Evolutionary conservation across 129 eudicot species (phyloP).

Genomic region (Flaveria trinervia): DNA sequence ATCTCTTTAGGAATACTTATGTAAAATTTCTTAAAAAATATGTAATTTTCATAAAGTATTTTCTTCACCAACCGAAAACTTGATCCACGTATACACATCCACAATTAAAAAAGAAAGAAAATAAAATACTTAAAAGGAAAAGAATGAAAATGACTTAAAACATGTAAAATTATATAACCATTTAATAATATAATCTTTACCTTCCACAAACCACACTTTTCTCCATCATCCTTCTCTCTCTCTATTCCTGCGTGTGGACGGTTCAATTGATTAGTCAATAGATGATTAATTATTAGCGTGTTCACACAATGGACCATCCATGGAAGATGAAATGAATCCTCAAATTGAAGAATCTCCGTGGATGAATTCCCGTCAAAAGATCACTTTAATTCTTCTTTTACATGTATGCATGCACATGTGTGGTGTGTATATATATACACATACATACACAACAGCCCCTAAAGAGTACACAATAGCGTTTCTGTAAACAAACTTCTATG

Average conservation of each 20-base stretch:
- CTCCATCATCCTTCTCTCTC: not conserved
- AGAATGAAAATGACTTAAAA: no score
- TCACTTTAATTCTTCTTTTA: not conserved
- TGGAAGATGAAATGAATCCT: not conserved
- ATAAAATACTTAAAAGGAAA: no score
- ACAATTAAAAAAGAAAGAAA: no score
- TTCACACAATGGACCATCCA: slow-evolving; percentile 4
- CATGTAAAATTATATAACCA: not conserved
- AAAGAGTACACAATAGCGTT: not conserved
- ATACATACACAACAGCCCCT: not conserved
- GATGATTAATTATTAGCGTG: slow-evolving; percentile 2
- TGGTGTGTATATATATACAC: not conserved
- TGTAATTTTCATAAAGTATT: no score
- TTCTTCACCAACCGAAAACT: no score
- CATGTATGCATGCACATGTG: not conserved
- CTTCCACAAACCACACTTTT: not conserved
- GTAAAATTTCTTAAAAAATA: no score
- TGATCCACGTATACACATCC: no score
- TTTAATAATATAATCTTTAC: not conserved
- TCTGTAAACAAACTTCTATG: not conserved
- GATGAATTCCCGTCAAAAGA: not conserved
- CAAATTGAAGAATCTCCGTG: not conserved
- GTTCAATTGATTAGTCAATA: not conserved
- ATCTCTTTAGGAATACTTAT: no score
- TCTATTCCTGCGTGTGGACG: not conserved